Conservation (phyloP, 2,329 filamentous ascomycete species). For the Graphilbum sp. region DNA sequence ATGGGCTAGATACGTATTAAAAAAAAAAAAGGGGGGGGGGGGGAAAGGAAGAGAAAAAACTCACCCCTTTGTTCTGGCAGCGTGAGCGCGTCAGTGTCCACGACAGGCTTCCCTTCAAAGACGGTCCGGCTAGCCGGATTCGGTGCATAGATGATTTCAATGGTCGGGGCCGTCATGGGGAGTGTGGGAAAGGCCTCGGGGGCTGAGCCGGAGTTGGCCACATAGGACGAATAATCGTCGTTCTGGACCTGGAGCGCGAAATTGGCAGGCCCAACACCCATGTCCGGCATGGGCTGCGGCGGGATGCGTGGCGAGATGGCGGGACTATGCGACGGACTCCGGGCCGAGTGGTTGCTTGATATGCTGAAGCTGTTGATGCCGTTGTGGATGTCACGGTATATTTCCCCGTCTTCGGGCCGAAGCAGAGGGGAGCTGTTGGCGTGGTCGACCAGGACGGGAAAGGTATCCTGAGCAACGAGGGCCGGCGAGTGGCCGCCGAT, state of each 20-base stretch:
- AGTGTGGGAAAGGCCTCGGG: slow-evolving; percentile 37
- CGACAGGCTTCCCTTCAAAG: slow-evolving; percentile 46
- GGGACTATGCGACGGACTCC: slow-evolving; percentile 63
- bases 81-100: slow-evolving; percentile 64
- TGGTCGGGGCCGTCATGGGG: slow-evolving; percentile 75
- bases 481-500: slow-evolving; percentile 65
- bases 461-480: slow-evolving; percentile 59
- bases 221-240: slow-evolving; percentile 25
- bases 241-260: slow-evolving; percentile 27
- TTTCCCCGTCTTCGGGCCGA: slow-evolving; percentile 46
- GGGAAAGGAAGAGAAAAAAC: slow-evolving; percentile 9
- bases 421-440: slow-evolving; percentile 64
- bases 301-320: slow-evolving; percentile 47
- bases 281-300: slow-evolving; percentile 38
- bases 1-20: too few species aligned
- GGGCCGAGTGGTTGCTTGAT: slow-evolving; percentile 47
- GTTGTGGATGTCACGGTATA: slow-evolving; percentile 61
- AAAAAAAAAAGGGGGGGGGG: too few species aligned
- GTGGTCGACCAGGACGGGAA: slow-evolving; percentile 61
- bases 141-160: slow-evolving; percentile 86
- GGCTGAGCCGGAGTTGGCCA: slow-evolving; percentile 21
- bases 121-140: slow-evolving; percentile 49
- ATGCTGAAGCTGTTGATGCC: slow-evolving; percentile 69
- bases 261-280: slow-evolving; percentile 21
- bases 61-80: slow-evolving; percentile 54